These are phyloP conservation scores for Bruguiera hainesii DNA, from an alignment of 441 rosid species.

Conservation along the genomic window DNA sequence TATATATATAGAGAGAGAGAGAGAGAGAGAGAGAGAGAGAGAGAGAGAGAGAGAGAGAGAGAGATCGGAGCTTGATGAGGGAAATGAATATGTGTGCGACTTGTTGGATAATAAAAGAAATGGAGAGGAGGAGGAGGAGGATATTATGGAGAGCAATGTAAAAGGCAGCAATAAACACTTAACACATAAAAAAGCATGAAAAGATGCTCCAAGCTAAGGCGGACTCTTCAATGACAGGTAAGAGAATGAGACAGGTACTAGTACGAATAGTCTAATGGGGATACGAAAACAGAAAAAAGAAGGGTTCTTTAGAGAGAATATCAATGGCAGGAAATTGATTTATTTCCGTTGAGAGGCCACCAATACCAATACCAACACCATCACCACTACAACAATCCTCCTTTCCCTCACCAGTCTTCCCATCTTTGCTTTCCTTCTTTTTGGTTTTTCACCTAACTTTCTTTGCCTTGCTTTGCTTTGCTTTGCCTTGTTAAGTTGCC, in stretches of 20 bases:
- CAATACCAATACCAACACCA: constrained; percentile 4
- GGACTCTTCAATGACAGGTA: constrained; percentile 37
- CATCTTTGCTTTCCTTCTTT: constrained; percentile 9
- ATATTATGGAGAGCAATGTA: constrained; percentile 23
- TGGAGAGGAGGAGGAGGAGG: constrained; percentile 7
- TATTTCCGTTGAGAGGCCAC: background rate
- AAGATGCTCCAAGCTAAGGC: constrained; percentile 35
- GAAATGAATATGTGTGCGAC: no score
- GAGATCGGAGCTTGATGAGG: no score
- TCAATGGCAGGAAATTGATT: constrained; percentile 2
- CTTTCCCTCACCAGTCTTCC: background rate
- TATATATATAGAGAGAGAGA: no score
- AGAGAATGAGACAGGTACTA: background rate
- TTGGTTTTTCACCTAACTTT: background rate
- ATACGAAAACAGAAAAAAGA: background rate
- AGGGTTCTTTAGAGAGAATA: background rate
- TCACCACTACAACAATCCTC: background rate
- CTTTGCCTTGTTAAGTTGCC: background rate
- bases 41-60: no score
- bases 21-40: no score
- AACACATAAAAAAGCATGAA: constrained; percentile 48
- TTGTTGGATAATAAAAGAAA: background rate
- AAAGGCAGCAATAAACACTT: constrained; percentile 36
- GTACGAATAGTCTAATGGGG: background rate
- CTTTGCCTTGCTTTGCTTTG: constrained; percentile 6